Evolutionary conservation across 331 rosid species (phyloP).

Genomic region (Saraca asoca): DNA sequence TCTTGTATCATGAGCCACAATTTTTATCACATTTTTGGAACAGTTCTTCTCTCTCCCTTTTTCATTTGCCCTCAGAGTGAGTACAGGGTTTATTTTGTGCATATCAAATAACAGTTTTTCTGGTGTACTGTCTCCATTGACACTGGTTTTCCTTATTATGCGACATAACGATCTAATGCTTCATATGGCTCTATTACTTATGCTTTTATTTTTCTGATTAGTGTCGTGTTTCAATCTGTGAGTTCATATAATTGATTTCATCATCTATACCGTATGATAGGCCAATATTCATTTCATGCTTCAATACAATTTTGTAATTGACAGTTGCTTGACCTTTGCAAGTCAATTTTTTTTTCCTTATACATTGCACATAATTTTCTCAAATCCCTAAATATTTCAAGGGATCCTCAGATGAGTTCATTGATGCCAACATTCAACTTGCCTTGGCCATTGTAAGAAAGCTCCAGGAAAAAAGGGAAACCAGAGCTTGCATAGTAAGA

Average conservation of each 20-base stretch:
- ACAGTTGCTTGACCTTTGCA: slow-evolving; percentile 41
- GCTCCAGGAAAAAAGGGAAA: slow-evolving; percentile 69
- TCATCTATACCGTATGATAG: slow-evolving; percentile 11
- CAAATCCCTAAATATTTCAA: slow-evolving; percentile 86
- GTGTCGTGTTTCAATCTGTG: background rate
- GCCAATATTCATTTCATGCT: slow-evolving; percentile 30
- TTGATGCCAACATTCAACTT: slow-evolving; percentile 91
- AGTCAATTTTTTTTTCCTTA: slow-evolving; percentile 43
- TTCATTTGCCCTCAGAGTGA: slow-evolving; percentile 2
- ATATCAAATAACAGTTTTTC: slow-evolving; percentile 15
- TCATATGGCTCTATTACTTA: background rate
- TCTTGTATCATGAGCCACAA: background rate
- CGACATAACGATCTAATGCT: background rate
- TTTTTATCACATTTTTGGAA: slow-evolving; percentile 12
- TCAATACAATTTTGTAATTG: slow-evolving; percentile 40
- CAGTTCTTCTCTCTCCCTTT: background rate
- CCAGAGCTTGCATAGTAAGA: slow-evolving; percentile 80
- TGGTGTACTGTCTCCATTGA: background rate
- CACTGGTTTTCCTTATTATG: slow-evolving; percentile 4
- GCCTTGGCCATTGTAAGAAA: slow-evolving; percentile 83
- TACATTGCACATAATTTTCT: slow-evolving; percentile 62
- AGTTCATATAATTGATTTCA: slow-evolving; percentile 11
- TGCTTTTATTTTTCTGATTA: background rate
- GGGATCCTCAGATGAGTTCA: slow-evolving; percentile 99
- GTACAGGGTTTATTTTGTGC: background rate